Percentiles rank a stretch among this genome's conserved stretches.
Conservation (phyloP, 2,329 filamentous ascomycete species). For the Botrytis fragariae region DNA sequence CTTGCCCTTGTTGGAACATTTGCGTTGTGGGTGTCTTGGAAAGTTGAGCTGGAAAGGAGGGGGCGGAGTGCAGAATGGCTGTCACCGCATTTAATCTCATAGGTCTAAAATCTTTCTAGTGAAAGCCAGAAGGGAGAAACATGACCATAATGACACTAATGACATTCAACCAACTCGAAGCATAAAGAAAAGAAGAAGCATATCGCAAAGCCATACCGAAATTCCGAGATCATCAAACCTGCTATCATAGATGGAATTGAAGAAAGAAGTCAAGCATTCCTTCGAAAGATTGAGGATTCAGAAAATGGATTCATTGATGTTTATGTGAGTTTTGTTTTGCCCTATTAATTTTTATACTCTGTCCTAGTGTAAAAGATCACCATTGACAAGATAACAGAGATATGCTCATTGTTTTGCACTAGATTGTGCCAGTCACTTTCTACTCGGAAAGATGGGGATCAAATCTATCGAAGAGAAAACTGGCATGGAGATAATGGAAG, state of each 20-base stretch:
- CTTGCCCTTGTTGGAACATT: neutral
- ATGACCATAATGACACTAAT: neutral
- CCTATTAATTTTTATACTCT: too few species aligned
- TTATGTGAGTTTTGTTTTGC: conserved; percentile 47
- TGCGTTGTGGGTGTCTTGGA: neutral
- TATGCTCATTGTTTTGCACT: conserved; percentile 64
- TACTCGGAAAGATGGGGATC: conserved; percentile 62
- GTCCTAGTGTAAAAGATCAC: neutral
- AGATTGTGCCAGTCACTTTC: conserved; percentile 65
- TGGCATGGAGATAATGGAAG: conserved; percentile 66
- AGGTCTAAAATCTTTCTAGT: neutral
- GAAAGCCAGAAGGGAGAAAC: neutral
- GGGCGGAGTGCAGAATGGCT: neutral
- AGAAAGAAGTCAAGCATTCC: conserved; percentile 54
- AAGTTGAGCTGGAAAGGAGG: too few species aligned
- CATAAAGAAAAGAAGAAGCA: conserved; percentile 62
- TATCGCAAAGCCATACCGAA: conserved; percentile 66
- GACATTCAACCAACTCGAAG: conserved; percentile 38
- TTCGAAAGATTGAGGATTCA: conserved; percentile 50
- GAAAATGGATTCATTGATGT: conserved; percentile 52
- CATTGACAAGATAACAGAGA: conserved; percentile 11
- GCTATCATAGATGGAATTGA: conserved; percentile 56
- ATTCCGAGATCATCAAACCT: conserved; percentile 61
- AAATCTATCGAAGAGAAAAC: conserved; percentile 53
- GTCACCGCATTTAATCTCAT: neutral